phyloP scores from a whole-genome alignment of 2,329 filamentous ascomycete genomes.

The Exophiala spinifera region DNA sequence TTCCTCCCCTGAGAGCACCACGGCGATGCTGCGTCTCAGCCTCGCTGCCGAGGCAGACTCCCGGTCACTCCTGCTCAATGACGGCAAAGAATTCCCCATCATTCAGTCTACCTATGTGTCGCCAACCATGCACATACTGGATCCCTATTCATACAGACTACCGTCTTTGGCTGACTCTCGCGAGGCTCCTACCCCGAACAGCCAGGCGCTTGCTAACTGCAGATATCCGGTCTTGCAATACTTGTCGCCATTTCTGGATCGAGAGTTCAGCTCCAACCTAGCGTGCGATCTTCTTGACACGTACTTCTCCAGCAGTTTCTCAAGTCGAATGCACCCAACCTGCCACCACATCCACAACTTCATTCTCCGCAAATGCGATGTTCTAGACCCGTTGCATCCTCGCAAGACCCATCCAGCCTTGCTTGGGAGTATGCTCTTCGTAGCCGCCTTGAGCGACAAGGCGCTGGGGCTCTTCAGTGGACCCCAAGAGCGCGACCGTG shows the following conservation, averaged over 20 bases:
- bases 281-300: conserved; percentile 50
- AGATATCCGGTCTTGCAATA: conserved; percentile 22
- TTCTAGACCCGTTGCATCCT: conserved; percentile 42
- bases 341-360: conserved; percentile 50
- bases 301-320: conserved; percentile 47
- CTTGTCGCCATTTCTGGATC: conserved; percentile 22
- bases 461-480: conserved; percentile 43
- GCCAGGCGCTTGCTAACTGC: conserved; percentile 17
- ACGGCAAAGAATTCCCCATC: conserved; percentile 15
- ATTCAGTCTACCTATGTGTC: conserved; percentile 24
- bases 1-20: conserved; percentile 15
- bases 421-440: conserved; percentile 50
- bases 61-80: conserved; percentile 9
- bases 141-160: conserved; percentile 25
- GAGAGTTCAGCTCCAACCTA: conserved; percentile 27
- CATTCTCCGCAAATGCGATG: conserved; percentile 46
- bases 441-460: conserved; percentile 48
- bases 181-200: conserved; percentile 18
- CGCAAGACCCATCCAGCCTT: conserved; percentile 46
- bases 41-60: conserved; percentile 7
- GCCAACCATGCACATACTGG: conserved; percentile 21
- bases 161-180: conserved; percentile 23
- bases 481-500: conserved; percentile 39
- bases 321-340: conserved; percentile 43
- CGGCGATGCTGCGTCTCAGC: conserved; percentile 14